Base-by-base conservation (phyloP, 331 rosid genomes). In the Quercus lobata region DNA sequence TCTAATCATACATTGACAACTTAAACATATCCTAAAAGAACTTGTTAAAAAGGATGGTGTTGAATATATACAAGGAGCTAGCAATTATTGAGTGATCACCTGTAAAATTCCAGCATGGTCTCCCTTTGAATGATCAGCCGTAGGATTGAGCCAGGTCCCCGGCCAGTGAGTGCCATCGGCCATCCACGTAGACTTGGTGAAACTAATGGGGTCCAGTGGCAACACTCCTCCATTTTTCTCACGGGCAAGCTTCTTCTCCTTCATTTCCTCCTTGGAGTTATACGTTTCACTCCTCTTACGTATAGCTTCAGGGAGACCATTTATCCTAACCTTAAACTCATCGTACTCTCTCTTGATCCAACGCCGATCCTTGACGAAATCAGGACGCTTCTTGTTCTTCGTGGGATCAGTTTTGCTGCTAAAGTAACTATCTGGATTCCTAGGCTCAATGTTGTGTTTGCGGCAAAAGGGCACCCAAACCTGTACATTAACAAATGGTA, bases 91-190 rank as follows among this genome's bases (percentile, higher is more conserved):
- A 44, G 58, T 25, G 29, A 52, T 81, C 61, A 90, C 94, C 90
- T 90, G 94, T 76, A 90, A 85, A 77, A 92, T 92, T 82, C 97
- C 95, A 12, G 97, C 97, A 81, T 92, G 97, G 83, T 92, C 97
- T 73, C 95, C 93, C 84, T 90, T 92, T 70, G 88, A 6, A 34
- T 90, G 97, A 62, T 90, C 97, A 12, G 93, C 68, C 0, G 72
- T 16, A 1, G 94, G 66, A 25, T 44, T 74, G 24, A 60, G 79
- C 97, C 97, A 92, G 8, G 94, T 92, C 32, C 97, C 97, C 0
- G 97, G 97, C 95, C 95, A 92, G 46, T 92, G 95, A 29, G 97
- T 92, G 27, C 95, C 97, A 62, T 92, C 97, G 12, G 97, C 97
- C 97, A 90, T 90, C 95, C 97, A 92, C 4, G 95, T 92, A 16